Base-by-base conservation (phyloP, 139 green algal genomes). In the Pleodorina starrii region DNA sequence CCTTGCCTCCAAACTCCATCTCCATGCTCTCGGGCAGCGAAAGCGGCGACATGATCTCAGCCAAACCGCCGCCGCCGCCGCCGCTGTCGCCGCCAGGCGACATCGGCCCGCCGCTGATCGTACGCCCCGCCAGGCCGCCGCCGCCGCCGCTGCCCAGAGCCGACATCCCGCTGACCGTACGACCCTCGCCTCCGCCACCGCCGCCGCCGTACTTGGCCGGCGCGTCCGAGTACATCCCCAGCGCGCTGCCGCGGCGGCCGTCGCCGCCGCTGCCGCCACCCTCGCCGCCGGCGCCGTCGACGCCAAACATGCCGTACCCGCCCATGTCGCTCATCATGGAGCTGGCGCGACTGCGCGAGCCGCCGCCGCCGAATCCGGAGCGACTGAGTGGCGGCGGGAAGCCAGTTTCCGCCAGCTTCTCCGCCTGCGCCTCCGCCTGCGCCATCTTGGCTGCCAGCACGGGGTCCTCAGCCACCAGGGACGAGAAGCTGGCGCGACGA, bases 391-490 rank as follows among this genome's bases (percentile, higher is more conserved):
- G 68, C 68, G 68, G 36, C 35, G 68, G 68, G 35, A 76, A 76
- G 57, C 38, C 79, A 38, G 50, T 60, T 4, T 10, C 44, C 12
- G 32, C 14, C 43, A 87, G n/a, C 81, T 78, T 40, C 81, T 87
- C 60, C 27, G 81, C 81, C 44, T 87, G 81, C 19, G 60, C 60
- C 81, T 87, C 81, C 60, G 81, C 81, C 44, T 66, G 29, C 12
- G 81, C 81, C 43, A 87, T 51, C 81, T 87, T 87, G 59, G 81
- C 81, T 0, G 81, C 81, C 43, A 87, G 44, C 3, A 87, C 60
- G 23, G 81, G 81, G 81, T 87, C 81, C 5, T 87, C 60, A 0
- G 81, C 81, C n/a, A 87, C 14, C 27, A 87, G 40, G 17, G 60
- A 63, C 1, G 42, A 44, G 7, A 87, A 29, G 59, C 29, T 50